These are phyloP conservation scores for Astragalus membranaceus DNA, from an alignment of 306 rosid genomes.

Conservation along the genomic window DNA sequence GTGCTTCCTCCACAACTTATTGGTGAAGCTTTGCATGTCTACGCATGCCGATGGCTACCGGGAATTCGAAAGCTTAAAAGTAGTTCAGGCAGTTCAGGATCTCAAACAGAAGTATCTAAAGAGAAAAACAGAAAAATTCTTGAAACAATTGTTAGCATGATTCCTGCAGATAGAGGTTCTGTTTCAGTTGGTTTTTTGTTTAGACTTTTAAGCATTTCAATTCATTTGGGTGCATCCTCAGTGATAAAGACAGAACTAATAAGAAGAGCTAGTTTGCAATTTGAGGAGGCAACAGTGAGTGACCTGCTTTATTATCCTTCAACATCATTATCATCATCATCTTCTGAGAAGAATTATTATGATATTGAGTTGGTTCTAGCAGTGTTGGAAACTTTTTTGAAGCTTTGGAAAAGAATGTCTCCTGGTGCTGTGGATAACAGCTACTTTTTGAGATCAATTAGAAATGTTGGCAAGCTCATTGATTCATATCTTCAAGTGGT, in stretches of 20 bases:
- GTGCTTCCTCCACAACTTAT: slow-evolving; percentile 81
- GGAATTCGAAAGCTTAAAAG: slow-evolving; percentile 44
- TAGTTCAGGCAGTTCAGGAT: slow-evolving; percentile 36
- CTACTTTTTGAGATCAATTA: slow-evolving; percentile 51
- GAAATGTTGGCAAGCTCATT: slow-evolving; percentile 80
- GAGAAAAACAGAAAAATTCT: slow-evolving; percentile 52
- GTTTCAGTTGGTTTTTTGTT: slow-evolving; percentile 80
- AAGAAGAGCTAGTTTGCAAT: slow-evolving; percentile 66
- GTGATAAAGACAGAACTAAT: slow-evolving; percentile 64
- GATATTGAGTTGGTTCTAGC: slow-evolving; percentile 76
- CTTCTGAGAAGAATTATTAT: slow-evolving; percentile 49
- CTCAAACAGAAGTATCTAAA: slow-evolving; percentile 47
- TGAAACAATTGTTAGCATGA: slow-evolving; percentile 70
- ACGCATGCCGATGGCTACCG: slow-evolving; percentile 75
- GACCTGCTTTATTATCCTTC: slow-evolving; percentile 72
- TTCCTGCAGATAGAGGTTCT: slow-evolving; percentile 79
- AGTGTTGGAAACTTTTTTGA: slow-evolving; percentile 72
- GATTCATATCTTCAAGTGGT: slow-evolving; percentile 94
- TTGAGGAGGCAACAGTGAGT: slow-evolving; percentile 83
- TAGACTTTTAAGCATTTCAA: slow-evolving; percentile 59
- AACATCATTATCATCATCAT: slow-evolving; percentile 29
- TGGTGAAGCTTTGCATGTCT: slow-evolving; percentile 96
- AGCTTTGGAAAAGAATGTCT: slow-evolving; percentile 68
- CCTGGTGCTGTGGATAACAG: slow-evolving; percentile 45
- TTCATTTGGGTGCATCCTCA: slow-evolving; percentile 54